phyloP scores from a whole-genome alignment of 805 yeast genomes.

The Teunomyces cretensis region DNA sequence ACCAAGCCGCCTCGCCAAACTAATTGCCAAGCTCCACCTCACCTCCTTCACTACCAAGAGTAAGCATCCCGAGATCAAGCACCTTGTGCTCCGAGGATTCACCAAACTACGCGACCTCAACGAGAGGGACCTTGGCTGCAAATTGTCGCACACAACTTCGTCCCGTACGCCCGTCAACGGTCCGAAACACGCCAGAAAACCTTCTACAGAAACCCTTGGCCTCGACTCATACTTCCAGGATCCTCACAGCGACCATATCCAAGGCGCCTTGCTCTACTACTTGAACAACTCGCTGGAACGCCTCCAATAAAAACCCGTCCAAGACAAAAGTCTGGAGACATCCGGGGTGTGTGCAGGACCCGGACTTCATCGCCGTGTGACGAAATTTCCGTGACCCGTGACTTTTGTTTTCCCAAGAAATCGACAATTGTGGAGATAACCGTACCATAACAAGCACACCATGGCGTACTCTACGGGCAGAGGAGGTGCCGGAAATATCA shows the following conservation, averaged over 20 bases:
- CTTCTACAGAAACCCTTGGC: not conserved
- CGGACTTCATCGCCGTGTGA: too few relatives aligned
- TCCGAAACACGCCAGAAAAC: not conserved
- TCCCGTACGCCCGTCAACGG: not conserved
- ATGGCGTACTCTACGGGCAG: constrained; percentile 37
- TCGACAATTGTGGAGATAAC: not conserved
- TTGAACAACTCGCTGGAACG: constrained; percentile 1
- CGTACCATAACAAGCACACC: not conserved
- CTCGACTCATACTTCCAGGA: not conserved
- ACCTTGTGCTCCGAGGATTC: not conserved
- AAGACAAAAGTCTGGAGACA: too few relatives aligned
- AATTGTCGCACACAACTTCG: not conserved
- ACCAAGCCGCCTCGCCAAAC: not conserved
- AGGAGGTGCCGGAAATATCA: constrained; percentile 41
- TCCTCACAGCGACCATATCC: not conserved
- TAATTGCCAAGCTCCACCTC: not conserved
- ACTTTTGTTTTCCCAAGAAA: constrained; percentile 10
- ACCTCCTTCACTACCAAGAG: not conserved
- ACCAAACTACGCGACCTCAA: not conserved
- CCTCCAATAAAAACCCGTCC: not conserved
- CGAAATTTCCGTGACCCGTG: constrained; percentile 4
- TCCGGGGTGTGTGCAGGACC: not conserved
- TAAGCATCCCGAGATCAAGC: not conserved
- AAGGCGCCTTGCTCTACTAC: constrained; percentile 4
- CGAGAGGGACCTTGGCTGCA: not conserved